Percentiles rank a stretch among this genome's conserved stretches.
phyloP scores from a whole-genome alignment of 2,329 filamentous ascomycete species.

The Thermothelomyces thermophilus region DNA sequence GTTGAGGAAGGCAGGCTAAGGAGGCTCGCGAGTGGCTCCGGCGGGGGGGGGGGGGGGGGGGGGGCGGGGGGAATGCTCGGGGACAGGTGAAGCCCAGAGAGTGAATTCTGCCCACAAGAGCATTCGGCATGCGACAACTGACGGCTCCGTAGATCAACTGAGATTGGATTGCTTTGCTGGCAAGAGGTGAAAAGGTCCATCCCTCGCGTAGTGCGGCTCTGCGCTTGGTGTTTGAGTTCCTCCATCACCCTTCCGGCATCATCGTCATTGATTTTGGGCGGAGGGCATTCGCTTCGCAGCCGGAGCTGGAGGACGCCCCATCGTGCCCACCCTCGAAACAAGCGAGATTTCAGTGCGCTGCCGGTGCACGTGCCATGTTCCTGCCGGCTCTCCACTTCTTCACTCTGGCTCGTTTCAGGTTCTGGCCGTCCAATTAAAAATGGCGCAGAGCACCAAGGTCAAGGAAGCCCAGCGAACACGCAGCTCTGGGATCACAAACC shows the following conservation, averaged over 20 bases:
- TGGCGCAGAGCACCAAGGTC: too few species aligned
- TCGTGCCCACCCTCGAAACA: background rate
- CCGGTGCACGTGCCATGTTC: conserved; percentile 5
- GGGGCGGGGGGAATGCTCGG: too few species aligned
- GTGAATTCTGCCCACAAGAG: too few species aligned
- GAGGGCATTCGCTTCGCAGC: background rate
- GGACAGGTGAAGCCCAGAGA: too few species aligned
- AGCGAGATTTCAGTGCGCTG: conserved; percentile 11
- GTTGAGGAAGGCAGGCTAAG: too few species aligned
- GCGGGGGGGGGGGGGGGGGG: too few species aligned
- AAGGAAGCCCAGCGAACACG: background rate
- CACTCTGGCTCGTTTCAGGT: conserved; percentile 16
- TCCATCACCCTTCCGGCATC: background rate
- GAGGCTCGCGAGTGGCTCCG: too few species aligned
- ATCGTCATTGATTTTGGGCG: background rate
- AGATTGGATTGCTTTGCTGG: too few species aligned
- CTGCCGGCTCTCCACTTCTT: background rate
- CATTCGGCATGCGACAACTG: too few species aligned
- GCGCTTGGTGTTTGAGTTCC: conserved; percentile 3
- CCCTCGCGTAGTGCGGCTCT: too few species aligned
- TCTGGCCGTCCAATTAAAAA: conserved; percentile 4
- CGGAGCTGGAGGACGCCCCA: background rate
- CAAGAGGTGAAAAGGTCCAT: too few species aligned
- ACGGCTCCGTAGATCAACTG: too few species aligned
- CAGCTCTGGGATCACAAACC: background rate